Percentiles rank a stretch among this genome's conserved stretches.
Evolutionary conservation across 106 monocot genomes (phyloP).

Genomic region (Phalaenopsis aphrodite): DNA sequence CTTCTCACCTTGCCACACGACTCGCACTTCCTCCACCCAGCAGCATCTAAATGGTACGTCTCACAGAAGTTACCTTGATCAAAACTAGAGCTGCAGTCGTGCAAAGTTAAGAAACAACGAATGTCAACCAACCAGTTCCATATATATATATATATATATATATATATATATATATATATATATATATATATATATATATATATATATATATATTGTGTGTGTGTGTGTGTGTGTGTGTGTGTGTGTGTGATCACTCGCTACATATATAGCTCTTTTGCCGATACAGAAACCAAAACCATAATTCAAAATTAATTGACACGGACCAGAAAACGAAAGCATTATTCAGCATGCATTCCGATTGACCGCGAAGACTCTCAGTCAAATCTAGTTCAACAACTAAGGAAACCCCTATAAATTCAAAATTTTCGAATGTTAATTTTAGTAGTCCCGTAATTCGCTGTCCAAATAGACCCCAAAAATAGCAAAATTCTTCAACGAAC

Average conservation of each 20-base stretch:
- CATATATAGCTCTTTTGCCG: neutral
- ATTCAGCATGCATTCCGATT: neutral
- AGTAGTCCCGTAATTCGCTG: neutral
- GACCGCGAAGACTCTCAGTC: neutral
- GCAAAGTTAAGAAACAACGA: neutral
- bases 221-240: too few relatives aligned
- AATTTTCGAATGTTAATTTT: neutral
- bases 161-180: too few relatives aligned
- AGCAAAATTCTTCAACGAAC: neutral
- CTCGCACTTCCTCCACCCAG: slow-evolving; percentile 68
- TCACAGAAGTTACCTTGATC: slow-evolving; percentile 61
- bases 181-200: too few relatives aligned
- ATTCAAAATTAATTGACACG: neutral
- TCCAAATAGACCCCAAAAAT: neutral
- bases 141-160: too few relatives aligned
- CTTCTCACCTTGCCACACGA: slow-evolving; percentile 49
- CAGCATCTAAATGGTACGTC: slow-evolving; percentile 35
- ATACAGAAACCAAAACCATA: neutral
- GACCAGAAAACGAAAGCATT: neutral
- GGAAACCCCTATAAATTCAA: neutral
- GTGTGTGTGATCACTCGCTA: neutral
- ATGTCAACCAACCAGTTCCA: neutral
- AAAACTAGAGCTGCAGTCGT: slow-evolving; percentile 21
- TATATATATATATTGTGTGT: too few relatives aligned
- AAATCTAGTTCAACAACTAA: neutral